Percentiles rank a stretch among this genome's conserved stretches.
These are phyloP conservation scores for Aspergillus pseudonomiae DNA, from an alignment of 2,329 filamentous ascomycete species.

Conservation along the genomic window DNA sequence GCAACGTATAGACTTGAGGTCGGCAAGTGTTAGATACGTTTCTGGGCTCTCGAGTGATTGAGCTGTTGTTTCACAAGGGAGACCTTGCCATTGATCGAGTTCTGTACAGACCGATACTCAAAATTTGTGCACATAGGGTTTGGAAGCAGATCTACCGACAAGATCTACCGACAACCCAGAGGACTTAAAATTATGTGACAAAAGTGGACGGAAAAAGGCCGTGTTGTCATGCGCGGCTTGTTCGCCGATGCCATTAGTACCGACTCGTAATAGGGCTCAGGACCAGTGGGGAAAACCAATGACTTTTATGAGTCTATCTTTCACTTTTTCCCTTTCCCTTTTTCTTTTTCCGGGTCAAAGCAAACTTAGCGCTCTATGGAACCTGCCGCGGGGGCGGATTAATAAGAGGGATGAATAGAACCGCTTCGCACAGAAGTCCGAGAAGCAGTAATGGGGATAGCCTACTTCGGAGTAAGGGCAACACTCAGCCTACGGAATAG, in stretches of 20 bases:
- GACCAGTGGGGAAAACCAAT: not conserved
- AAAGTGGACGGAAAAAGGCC: not conserved
- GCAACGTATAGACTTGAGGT: not conserved
- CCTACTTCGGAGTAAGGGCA: no score
- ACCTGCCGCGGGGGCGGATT: not conserved
- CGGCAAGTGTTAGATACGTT: not conserved
- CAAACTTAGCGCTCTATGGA: not conserved
- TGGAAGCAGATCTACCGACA: not conserved
- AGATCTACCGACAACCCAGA: not conserved
- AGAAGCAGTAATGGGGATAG: not conserved
- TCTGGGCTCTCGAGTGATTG: not conserved
- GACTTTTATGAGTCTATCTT: no score
- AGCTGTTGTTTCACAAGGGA: not conserved
- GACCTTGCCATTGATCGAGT: not conserved
- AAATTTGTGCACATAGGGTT: not conserved
- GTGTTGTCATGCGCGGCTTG: not conserved
- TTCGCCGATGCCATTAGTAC: not conserved
- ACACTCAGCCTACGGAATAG: no score
- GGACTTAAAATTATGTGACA: not conserved
- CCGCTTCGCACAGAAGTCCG: conserved; percentile 1
- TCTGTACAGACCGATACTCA: not conserved
- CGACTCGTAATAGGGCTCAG: not conserved
- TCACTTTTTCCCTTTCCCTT: not conserved
- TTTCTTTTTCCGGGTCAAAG: not conserved
- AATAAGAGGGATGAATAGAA: not conserved